These are phyloP conservation scores for Cinchona pubescens DNA, from an alignment of 257 asterid species.

Conservation along the genomic window DNA sequence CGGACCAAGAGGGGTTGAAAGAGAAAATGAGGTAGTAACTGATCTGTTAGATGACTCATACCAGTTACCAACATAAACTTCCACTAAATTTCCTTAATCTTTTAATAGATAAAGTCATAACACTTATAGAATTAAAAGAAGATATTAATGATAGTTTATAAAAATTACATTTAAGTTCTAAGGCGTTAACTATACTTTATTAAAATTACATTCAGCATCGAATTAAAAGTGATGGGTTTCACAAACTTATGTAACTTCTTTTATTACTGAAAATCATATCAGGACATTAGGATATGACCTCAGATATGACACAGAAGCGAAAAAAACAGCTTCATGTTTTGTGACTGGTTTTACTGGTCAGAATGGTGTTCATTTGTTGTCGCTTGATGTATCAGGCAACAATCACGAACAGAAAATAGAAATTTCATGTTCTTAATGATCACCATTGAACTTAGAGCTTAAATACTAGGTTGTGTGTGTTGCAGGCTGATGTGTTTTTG, in stretches of 20 bases:
- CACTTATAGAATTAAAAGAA: no score
- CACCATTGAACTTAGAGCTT: neutral
- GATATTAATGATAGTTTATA: no score
- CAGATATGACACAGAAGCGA: neutral
- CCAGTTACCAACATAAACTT: no score
- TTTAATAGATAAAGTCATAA: no score
- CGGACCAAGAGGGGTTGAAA: no score
- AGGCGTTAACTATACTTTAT: no score
- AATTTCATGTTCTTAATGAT: neutral
- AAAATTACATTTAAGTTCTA: no score
- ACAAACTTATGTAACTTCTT: neutral
- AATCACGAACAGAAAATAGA: neutral
- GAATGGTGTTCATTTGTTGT: neutral
- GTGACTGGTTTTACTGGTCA: neutral
- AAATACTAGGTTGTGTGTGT: neutral
- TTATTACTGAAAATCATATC: neutral
- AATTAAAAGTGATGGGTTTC: no score
- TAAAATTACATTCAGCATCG: no score
- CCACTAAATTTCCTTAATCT: no score
- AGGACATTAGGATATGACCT: neutral
- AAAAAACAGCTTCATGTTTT: neutral
- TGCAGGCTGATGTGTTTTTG: slow-evolving; percentile 87
- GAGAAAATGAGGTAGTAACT: no score
- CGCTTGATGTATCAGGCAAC: neutral
- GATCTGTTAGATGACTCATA: no score